Percentiles rank a stretch among this genome's conserved stretches.
Evolutionary conservation across 495 filamentous ascomycete species (phyloP).

Genomic region (Filosporella fistucella): DNA sequence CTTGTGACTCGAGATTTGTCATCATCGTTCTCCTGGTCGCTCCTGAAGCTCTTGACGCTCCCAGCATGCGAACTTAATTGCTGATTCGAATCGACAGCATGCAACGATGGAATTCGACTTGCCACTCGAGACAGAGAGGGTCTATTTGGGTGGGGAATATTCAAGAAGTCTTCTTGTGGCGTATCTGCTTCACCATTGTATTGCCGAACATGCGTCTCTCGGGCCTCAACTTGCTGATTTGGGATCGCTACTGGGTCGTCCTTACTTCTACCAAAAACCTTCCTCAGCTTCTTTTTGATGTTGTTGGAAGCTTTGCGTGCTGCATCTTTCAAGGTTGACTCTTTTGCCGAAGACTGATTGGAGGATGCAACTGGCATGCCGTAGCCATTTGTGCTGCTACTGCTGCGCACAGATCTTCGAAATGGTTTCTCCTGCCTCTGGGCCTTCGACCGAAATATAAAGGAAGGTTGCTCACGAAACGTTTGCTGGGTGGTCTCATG

Average conservation of each 20-base stretch:
- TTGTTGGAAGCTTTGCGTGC: conserved; percentile 57
- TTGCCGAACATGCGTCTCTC: conserved; percentile 38
- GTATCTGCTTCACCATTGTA: conserved; percentile 21
- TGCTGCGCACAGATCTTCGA: conserved; percentile 55
- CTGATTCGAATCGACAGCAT: conserved; percentile 31
- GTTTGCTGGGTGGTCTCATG: conserved; percentile 30
- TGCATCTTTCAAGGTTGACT: conserved; percentile 39
- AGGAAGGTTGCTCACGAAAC: conserved; percentile 38
- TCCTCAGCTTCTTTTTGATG: conserved; percentile 59
- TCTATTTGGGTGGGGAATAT: conserved; percentile 26
- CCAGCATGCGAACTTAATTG: conserved; percentile 39
- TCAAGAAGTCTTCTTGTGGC: conserved; percentile 19
- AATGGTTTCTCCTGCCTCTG: conserved; percentile 48
- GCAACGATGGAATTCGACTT: conserved; percentile 35
- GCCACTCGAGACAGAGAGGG: conserved; percentile 26
- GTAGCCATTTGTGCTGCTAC: conserved; percentile 33
- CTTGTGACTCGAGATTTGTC: conserved; percentile 69
- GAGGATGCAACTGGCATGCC: conserved; percentile 25
- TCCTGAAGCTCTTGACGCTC: conserved; percentile 47
- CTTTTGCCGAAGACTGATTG: conserved; percentile 19
- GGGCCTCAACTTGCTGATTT: conserved; percentile 45
- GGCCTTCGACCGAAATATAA: conserved; percentile 38
- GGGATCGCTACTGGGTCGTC: conserved; percentile 35
- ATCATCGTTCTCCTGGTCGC: conserved; percentile 35
- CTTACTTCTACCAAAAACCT: conserved; percentile 37